Base-by-base conservation (phyloP, 2,329 filamentous ascomycete genomes). In the Arachnopeziza araneosa region DNA sequence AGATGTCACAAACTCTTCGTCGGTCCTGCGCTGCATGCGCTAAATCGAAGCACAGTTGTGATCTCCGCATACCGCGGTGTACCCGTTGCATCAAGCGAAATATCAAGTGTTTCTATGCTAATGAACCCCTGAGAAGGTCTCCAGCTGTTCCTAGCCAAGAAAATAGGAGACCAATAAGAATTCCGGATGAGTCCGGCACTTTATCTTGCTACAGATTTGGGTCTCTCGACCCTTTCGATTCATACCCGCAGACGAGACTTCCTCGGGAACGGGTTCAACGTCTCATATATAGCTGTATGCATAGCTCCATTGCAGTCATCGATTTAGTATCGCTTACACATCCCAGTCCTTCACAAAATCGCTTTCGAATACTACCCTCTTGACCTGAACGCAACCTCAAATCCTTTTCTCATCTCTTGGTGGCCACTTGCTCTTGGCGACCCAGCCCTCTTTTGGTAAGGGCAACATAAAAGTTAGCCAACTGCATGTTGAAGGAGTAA, bases 301-400 rank as follows among this genome's bases (percentile, higher is more conserved):
- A 23, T 54, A 24, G 51, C 6, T 36, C 52, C 2, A 24, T 1
- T n/a, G 14, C 24, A 48, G n/a, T 52, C 7, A 10, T 21, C 10
- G 22, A 30, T 30, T 9, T 30, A 30, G 4, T 9, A 10, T 60
- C 55, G 66, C 71, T 59, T 56, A 64, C 69, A n/a, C 2, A n/a
- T 26, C 50, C 14, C 57, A 83, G 82, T 85, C 62, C 71, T 84
- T 2, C 75, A 78, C 50, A 83, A 79, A 52, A 84, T 85, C 53
- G 80, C 82, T 0, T 85, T 85, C 55, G 79, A 84, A 63, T 85
- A 84, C 65, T 85, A 85, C 64, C 83, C 82, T 0, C 72, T 84
- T 22, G 83, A 85, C 56, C 71, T 83, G 8, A 77, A 75, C 61
- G 66, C 75, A n/a, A 69, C 70, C 0, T 81, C 82, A 8, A 85